Conservation (phyloP, 2,329 filamentous ascomycete genomes). For the Neobulgaria alba region DNA sequence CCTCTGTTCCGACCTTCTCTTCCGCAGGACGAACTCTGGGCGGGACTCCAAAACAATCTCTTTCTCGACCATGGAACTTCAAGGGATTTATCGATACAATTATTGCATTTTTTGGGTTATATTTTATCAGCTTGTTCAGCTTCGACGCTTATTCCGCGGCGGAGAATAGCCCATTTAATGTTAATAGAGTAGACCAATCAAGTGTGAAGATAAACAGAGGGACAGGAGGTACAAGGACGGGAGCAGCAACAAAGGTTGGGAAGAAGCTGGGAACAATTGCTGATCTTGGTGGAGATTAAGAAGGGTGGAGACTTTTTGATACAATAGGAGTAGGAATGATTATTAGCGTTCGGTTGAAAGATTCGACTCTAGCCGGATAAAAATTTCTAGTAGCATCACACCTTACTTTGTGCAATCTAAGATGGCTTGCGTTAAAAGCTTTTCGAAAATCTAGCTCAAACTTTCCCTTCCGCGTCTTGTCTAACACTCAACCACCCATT, state of each 20-base stretch:
- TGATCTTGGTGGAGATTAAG: conserved; percentile 19
- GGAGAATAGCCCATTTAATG: conserved; percentile 50
- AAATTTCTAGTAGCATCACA: no score
- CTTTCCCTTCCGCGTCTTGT: no score
- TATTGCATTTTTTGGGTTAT: conserved; percentile 50
- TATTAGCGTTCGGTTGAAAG: no score
- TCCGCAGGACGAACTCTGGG: conserved; percentile 51
- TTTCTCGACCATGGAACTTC: conserved; percentile 29
- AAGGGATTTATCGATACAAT: conserved; percentile 41
- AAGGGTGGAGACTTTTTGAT: no score
- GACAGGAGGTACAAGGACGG: conserved; percentile 26
- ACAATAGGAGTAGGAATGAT: no score
- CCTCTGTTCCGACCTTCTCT: conserved; percentile 41
- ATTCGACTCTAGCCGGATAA: no score
- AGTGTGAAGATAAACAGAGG: neutral
- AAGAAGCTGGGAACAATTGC: conserved; percentile 30
- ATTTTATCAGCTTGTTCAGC: conserved; percentile 54
- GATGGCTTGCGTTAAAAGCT: no score
- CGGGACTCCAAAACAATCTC: conserved; percentile 29
- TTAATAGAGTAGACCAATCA: conserved; percentile 27
- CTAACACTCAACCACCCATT: no score
- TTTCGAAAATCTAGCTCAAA: no score
- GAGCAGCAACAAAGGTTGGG: conserved; percentile 22
- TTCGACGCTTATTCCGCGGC: conserved; percentile 55
- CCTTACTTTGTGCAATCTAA: no score